Conservation (phyloP, 441 rosid species). For the Hura crepitans region DNA sequence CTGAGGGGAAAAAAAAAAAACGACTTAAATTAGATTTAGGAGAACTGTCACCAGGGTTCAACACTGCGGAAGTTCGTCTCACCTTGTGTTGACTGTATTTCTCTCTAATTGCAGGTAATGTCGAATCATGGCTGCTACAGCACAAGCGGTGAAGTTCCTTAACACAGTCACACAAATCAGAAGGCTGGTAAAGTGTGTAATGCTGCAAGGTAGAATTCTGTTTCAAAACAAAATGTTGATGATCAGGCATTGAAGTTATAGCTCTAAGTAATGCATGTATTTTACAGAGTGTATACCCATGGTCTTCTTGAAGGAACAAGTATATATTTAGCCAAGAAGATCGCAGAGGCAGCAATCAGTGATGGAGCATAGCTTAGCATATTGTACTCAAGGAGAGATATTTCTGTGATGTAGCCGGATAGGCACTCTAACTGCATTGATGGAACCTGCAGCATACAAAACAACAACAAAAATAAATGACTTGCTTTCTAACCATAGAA, state of each 20-base stretch:
- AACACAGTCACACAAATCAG: conserved; percentile 58
- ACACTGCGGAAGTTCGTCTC: conserved; percentile 3
- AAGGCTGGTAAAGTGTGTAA: conserved; percentile 71
- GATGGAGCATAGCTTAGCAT: conserved; percentile 83
- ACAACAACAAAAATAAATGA: background rate
- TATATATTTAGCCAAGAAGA: conserved; percentile 69
- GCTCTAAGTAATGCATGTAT: background rate
- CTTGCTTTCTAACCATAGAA: background rate
- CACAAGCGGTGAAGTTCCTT: conserved; percentile 65
- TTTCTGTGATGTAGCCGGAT: conserved; percentile 67
- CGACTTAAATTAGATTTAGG: background rate
- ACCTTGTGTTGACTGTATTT: conserved; percentile 92
- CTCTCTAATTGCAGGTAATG: conserved; percentile 72
- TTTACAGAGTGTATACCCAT: no score
- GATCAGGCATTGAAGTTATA: conserved; percentile 7
- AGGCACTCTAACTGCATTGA: conserved; percentile 73
- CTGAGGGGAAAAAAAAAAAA: conserved; percentile 34
- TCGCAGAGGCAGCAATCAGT: conserved; percentile 75
- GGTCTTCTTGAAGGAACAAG: conserved; percentile 65
- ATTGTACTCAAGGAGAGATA: conserved; percentile 69
- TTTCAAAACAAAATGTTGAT: conserved; percentile 14
- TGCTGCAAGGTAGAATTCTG: conserved; percentile 79
- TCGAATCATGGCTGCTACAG: conserved; percentile 39
- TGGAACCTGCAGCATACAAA: conserved; percentile 40
- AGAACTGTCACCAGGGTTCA: no score